Evolutionary conservation across 2,329 filamentous ascomycete genomes (phyloP).

Genomic region (Cytospora leucostoma): DNA sequence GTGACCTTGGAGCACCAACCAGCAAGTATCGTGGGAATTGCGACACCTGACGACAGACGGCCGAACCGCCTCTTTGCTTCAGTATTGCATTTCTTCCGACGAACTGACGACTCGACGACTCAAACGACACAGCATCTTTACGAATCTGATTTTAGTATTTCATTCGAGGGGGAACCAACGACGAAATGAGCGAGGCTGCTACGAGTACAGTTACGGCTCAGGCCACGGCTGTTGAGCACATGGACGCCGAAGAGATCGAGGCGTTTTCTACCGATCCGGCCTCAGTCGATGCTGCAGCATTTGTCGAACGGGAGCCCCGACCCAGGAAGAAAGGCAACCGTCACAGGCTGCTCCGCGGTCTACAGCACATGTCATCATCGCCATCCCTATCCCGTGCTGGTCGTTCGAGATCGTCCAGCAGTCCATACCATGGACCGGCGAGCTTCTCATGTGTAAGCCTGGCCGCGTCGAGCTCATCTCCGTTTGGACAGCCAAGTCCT

Average conservation of each 20-base stretch:
- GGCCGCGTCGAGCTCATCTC: conserved; percentile 43
- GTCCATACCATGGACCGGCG: conserved; percentile 61
- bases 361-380: conserved; percentile 82
- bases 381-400: conserved; percentile 67
- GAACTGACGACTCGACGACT: background rate
- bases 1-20: background rate
- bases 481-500: conserved; percentile 41
- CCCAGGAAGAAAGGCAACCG: conserved; percentile 65
- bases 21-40: background rate
- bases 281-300: conserved; percentile 19
- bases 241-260: conserved; percentile 25
- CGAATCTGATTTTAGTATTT: background rate
- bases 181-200: conserved; percentile 18
- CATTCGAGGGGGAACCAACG: background rate
- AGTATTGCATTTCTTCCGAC: background rate
- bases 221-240: conserved; percentile 21
- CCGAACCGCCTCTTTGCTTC: background rate
- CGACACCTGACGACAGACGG: background rate
- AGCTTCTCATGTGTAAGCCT: conserved; percentile 59
- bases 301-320: conserved; percentile 36
- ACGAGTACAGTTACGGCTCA: conserved; percentile 15
- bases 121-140: no score
- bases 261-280: conserved; percentile 27
- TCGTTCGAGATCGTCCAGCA: conserved; percentile 66
- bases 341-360: conserved; percentile 68